Evolutionary conservation across 352 stramenopile genomes (phyloP).

Genomic region (Phytophthora pluvialis): DNA sequence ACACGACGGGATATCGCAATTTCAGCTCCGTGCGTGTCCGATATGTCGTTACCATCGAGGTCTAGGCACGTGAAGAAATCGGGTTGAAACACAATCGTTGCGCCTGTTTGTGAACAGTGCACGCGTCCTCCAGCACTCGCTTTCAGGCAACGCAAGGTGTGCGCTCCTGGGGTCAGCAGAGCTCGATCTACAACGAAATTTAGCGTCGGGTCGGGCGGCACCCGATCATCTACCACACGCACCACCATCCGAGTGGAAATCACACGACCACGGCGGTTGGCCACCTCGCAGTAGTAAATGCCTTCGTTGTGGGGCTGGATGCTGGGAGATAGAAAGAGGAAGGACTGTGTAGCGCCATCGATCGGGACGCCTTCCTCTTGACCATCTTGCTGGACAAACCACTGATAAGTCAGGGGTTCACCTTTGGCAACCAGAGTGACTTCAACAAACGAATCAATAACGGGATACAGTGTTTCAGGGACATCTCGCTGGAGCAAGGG

Average conservation of each 20-base stretch:
- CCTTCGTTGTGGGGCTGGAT: conserved; percentile 67
- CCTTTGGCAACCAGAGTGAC: conserved; percentile 59
- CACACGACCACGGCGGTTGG: conserved; percentile 55
- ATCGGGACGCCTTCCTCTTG: conserved; percentile 36
- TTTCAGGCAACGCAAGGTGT: conserved; percentile 43
- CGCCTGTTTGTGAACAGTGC: conserved; percentile 25
- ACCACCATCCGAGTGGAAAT: conserved; percentile 44
- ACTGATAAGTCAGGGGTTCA: conserved; percentile 76
- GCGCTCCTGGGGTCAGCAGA: conserved; percentile 1
- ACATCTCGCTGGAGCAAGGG: conserved; percentile 62
- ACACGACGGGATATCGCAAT: conserved; percentile 41
- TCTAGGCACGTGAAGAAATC: conserved; percentile 58
- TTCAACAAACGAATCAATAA: conserved; percentile 61
- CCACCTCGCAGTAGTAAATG: conserved; percentile 61
- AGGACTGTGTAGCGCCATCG: conserved; percentile 47
- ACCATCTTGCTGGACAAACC: conserved; percentile 41
- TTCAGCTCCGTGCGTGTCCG: conserved; percentile 55
- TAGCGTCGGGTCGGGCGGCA: conserved; percentile 43
- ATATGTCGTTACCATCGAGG: conserved; percentile 48
- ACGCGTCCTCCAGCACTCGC: conserved; percentile 49
- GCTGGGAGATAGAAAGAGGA: conserved; percentile 58
- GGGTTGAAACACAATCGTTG: conserved; percentile 57
- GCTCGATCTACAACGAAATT: conserved; percentile 50
- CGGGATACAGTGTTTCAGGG: conserved; percentile 30
- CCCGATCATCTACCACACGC: conserved; percentile 53